Base-by-base conservation (phyloP, 23 red algal species). In the Gracilariopsis chorda region DNA sequence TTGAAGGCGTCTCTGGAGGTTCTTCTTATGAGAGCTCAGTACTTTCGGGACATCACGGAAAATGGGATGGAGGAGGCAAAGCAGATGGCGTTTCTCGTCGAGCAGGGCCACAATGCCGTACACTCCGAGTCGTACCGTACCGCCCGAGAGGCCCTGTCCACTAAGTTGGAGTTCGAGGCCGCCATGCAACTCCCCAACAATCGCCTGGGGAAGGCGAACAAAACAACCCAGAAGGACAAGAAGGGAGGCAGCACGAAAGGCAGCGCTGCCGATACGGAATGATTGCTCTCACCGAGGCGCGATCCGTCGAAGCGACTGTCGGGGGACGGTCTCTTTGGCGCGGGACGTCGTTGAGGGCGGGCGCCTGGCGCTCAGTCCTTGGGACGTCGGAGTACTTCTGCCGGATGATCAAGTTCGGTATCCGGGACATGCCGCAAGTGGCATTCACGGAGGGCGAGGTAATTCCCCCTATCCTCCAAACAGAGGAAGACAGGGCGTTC, bases 41-140 rank as follows among this genome's bases (percentile, higher is more conserved):
- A 77, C 35, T 77, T 77, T 77, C 20, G 70, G 24, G 70, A 77
- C 39, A 77, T 47, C 46, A 48, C 32, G 12, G 36, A 77, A 36
- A 32, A 77, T 16, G 70, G 70, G 11, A 13, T 77, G 42, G 70
- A 77, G 46, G 28, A 37, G 3, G 70, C 70, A 30, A 9, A 8
- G 17, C 36, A 45, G 70, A 77, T 77, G 70, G 40, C 20, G 24
- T 77, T 77, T 77, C 37, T 77, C 2, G 70, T 77, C 17, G 37
- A 77, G 24, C 3, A 77, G 25, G 70, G 70, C 29, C 37, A 48
- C 20, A 14, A 47, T 30, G 70, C 32, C 4, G 34, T 77, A 14
- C 46, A 44, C 25, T 77, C 37, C 19, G 36, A 77, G 7, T 77
- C 70, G 4, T 51, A 47, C 4, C 34, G 70, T 12, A 27, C 35